Base-by-base conservation (phyloP, 2,329 filamentous ascomycete genomes). In the Ambrosiella cleistominuta region DNA sequence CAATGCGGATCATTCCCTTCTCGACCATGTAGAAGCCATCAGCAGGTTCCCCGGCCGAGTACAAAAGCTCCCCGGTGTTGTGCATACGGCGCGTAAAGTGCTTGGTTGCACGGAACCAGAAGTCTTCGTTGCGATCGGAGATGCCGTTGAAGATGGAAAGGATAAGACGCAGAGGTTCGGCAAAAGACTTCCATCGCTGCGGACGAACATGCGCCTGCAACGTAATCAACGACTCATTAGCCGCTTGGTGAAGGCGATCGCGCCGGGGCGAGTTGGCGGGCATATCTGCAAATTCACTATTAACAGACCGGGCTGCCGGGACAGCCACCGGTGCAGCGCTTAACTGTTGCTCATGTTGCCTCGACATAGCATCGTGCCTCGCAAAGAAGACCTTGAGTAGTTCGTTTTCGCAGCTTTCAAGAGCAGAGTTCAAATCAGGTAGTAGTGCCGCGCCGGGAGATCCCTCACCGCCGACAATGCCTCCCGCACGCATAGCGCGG, bases 361-460 rank as follows among this genome's bases (percentile, higher is more conserved):
- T 52, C 1, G 53, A 64, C 8, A 80, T 70, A 8, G 79, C 77
- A 61, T 87, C 83, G 64, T 83, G 84, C 62, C 78, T 81, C 42
- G 77, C 78, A 66, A 91, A 91, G 42, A 90, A 80, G 0, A 84
- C 84, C 66, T 86, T 89, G 49, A 98, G 77, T 5, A 96, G 79
- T 65, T 95, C 87, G 64, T 98, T 98, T 67, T 98, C 93, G 69
- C 91, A 97, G 63, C 83, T 87, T 67, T 98, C 93, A 0, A 98
- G 75, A 0, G 91, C 91, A 5, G 88, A 90, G 68, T 98, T 98
- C 57, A 98, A 79, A 62, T 94, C 84, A 47, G 89, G 85, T 63
- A 96, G 88, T 57, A 96, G 81, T 61, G 82, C 78, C 5, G 95
- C 88, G 11, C 83, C 81, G 40, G 82, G 81, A 19, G 8, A 42